These are phyloP conservation scores for Penicillium sp. DNA, from an alignment of 2,329 filamentous ascomycete genomes.

Conservation along the genomic window DNA sequence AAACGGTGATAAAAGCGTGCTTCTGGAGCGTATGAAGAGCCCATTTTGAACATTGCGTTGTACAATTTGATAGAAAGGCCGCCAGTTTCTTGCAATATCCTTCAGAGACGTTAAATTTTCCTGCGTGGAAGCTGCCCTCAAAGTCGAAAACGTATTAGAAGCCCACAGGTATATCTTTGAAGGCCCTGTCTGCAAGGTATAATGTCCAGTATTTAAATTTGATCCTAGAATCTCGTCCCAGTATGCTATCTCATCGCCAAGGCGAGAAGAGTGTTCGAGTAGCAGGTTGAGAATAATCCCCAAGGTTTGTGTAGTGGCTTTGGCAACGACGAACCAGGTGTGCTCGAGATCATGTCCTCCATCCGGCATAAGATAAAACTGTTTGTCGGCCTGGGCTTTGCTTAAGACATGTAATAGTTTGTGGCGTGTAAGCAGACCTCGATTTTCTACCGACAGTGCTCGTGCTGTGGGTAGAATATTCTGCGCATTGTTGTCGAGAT, in stretches of 20 bases:
- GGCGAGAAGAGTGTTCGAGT: constrained; percentile 7
- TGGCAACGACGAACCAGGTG: constrained; percentile 11
- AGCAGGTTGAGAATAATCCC: constrained; percentile 3
- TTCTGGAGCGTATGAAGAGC: not conserved
- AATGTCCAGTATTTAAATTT: constrained; percentile 9
- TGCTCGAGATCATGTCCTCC: not conserved
- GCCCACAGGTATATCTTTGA: constrained; percentile 1
- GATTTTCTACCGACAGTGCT: constrained; percentile 6
- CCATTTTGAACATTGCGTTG: constrained; percentile 7
- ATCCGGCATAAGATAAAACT: not conserved
- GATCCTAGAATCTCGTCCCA: constrained; percentile 12
- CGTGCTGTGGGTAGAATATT: constrained; percentile 3
- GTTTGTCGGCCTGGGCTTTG: not conserved
- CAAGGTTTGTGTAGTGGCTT: constrained; percentile 7
- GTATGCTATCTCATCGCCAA: constrained; percentile 11
- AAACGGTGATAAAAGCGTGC: constrained; percentile 10
- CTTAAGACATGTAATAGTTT: constrained; percentile 6
- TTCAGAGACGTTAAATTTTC: not conserved
- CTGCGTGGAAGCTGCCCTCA: not conserved
- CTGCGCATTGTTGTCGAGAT: not conserved
- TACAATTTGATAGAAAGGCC: constrained; percentile 11
- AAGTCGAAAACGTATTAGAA: not conserved
- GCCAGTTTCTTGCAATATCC: constrained; percentile 4
- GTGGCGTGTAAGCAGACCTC: constrained; percentile 7
- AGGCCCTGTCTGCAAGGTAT: constrained; percentile 10